Evolutionary conservation across 2,329 filamentous ascomycete species (phyloP), one percentile per base, ranked within the genome.

Genomic region (Immersiporthe knoxdaviesiana): DNA sequence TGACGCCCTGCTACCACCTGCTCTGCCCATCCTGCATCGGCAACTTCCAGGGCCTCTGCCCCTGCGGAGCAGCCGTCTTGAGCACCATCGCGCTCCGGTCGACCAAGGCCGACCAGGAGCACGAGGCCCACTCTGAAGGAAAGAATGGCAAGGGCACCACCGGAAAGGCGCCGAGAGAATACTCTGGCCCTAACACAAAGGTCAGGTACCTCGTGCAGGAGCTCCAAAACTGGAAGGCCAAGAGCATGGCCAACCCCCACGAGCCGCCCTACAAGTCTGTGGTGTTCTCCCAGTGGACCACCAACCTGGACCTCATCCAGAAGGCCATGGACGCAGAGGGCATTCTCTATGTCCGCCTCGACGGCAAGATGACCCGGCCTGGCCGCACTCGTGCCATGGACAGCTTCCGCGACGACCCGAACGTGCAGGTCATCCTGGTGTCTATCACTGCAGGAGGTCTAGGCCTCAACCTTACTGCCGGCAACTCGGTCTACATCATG

Each of bases 231-330:
- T 88, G 89, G 65, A 88, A 89, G 68, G 83, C 83, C 0, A 87
- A 90, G 76, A 92, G 89, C 70, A 84, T 86, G 50, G 81, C 81
- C 0, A 83, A 87, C 12, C 87, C 89, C 0, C 81, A 87, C 14
- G 88, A 94, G 75, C 87, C 88, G 0, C 94, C 94, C 0, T 91
- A 93, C 80, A 98, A 97, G 78, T 96, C 93, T 35, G 94, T 99
- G 18, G 90, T 99, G 8, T 98, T 98, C 80, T 97, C 94, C 0
- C 91, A 90, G n/a, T 98, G 96, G 94, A 98, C 96, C 0, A 91
- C 92, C 0, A 94, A 98, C 77, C 88, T 99, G 21, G 94, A 98
- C 77, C 87, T 99, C 27, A 97, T 99, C 73, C 90, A 96, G 76
- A 85, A 93, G 63, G 95, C 94, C 0, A 85, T 98, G 18, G 84